A percentile compares a stretch with the other conserved stretches of the same genome.
These are phyloP conservation scores for Neonectria magnoliae DNA, from an alignment of 2,329 filamentous ascomycete species.

Conservation along the genomic window DNA sequence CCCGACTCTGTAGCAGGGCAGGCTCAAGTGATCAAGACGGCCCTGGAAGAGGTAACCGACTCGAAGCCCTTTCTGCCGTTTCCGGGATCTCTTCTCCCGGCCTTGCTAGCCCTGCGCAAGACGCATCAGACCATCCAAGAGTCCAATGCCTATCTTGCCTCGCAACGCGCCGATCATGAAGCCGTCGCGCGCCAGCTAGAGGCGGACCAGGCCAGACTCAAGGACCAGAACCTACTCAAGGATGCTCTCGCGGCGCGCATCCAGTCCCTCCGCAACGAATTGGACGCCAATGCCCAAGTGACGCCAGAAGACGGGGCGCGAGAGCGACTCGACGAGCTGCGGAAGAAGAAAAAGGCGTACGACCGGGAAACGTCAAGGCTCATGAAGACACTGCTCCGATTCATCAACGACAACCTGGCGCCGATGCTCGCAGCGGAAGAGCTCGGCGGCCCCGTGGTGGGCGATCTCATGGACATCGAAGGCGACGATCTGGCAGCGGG, in stretches of 20 bases:
- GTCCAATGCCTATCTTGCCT: slow-evolving; percentile 67
- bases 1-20: slow-evolving; percentile 46
- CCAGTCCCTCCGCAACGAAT: slow-evolving; percentile 64
- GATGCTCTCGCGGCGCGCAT: slow-evolving; percentile 67
- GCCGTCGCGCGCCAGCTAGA: slow-evolving; percentile 60
- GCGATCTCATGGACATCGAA: slow-evolving; percentile 74
- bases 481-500: slow-evolving; percentile 67
- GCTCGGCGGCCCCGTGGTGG: slow-evolving; percentile 83
- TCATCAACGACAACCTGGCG: slow-evolving; percentile 77
- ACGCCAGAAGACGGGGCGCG: slow-evolving; percentile 69
- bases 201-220: slow-evolving; percentile 59
- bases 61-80: slow-evolving; percentile 73
- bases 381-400: slow-evolving; percentile 71
- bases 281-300: slow-evolving; percentile 66
- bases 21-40: slow-evolving; percentile 64
- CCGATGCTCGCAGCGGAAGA: slow-evolving; percentile 85
- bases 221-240: slow-evolving; percentile 66
- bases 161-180: slow-evolving; percentile 55
- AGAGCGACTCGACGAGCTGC: slow-evolving; percentile 70
- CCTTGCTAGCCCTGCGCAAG: slow-evolving; percentile 75
- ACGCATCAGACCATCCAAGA: slow-evolving; percentile 72
- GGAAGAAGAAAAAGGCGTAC: slow-evolving; percentile 67
- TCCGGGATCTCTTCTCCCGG: slow-evolving; percentile 74
- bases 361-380: slow-evolving; percentile 69
- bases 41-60: slow-evolving; percentile 71